Conservation (phyloP, 176 grass and related monocot genomes). For the Oryza officinalis region DNA sequence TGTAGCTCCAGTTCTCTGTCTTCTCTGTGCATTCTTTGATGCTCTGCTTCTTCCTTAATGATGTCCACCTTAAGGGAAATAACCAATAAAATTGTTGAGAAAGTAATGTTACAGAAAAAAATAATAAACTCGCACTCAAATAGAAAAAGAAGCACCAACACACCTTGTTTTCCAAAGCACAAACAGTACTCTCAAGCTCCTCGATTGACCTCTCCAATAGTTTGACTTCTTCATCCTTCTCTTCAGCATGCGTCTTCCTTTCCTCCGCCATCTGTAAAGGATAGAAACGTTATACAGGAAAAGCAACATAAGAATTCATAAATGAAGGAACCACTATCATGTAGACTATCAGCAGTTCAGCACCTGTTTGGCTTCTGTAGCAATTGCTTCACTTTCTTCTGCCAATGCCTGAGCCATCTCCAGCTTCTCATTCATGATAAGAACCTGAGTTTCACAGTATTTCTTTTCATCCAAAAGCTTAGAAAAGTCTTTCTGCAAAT, state of each 20-base stretch:
- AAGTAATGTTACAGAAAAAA: not conserved
- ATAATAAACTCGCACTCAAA: slow-evolving; percentile 4
- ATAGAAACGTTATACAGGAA: slow-evolving; percentile 21
- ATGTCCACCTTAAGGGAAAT: slow-evolving; percentile 65
- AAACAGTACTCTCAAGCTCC: slow-evolving; percentile 83
- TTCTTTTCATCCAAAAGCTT: slow-evolving; percentile 56
- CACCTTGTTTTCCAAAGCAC: slow-evolving; percentile 85
- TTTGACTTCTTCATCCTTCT: slow-evolving; percentile 93
- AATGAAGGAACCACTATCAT: slow-evolving; percentile 19
- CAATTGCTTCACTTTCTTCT: slow-evolving; percentile 91
- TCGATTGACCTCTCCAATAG: slow-evolving; percentile 81
- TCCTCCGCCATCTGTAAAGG: slow-evolving; percentile 71
- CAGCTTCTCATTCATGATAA: slow-evolving; percentile 70
- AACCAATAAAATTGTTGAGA: not conserved
- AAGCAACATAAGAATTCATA: not conserved
- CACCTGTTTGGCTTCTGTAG: slow-evolving; percentile 84
- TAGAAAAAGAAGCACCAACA: slow-evolving; percentile 25
- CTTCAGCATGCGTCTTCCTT: slow-evolving; percentile 68
- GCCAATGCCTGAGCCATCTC: slow-evolving; percentile 76
- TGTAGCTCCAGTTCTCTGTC: slow-evolving; percentile 79
- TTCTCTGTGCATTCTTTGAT: slow-evolving; percentile 72
- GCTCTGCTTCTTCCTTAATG: slow-evolving; percentile 79
- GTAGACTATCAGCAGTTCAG: slow-evolving; percentile 6
- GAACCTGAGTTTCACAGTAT: slow-evolving; percentile 47
- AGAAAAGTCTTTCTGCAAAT: slow-evolving; percentile 53